A percentile compares a stretch with the other conserved stretches of the same genome.
These are phyloP conservation scores for Plantago coronopus DNA, from an alignment of 305 asterid genomes.

Conservation along the genomic window DNA sequence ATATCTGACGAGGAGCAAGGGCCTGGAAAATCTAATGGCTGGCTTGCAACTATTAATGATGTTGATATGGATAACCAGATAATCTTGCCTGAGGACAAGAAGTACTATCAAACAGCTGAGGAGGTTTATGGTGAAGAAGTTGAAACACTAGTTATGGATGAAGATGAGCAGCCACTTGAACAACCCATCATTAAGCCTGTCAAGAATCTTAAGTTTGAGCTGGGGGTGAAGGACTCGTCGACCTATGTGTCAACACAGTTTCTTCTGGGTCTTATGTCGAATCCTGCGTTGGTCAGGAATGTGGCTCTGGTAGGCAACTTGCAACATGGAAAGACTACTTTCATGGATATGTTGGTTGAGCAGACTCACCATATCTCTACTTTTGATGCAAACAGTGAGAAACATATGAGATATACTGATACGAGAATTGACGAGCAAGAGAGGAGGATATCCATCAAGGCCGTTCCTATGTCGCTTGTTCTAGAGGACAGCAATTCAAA, in stretches of 20 bases:
- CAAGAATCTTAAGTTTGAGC: conserved; percentile 84
- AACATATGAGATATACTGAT: conserved; percentile 93
- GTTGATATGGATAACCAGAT: conserved; percentile 91
- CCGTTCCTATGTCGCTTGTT: conserved; percentile 88
- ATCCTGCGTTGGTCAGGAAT: conserved; percentile 75
- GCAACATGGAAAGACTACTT: conserved; percentile 84
- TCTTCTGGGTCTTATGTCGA: conserved; percentile 91
- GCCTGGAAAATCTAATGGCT: conserved; percentile 74
- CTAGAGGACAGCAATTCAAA: conserved; percentile 91
- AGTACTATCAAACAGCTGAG: conserved; percentile 95
- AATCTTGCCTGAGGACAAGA: conserved; percentile 91
- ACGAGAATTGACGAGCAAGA: conserved; percentile 98
- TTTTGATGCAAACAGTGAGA: conserved; percentile 89
- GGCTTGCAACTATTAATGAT: conserved; percentile 67
- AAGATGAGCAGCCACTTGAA: conserved; percentile 93
- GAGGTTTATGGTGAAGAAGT: conserved; percentile 98
- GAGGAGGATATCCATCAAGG: conserved; percentile 85
- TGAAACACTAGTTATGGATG: conserved; percentile 95
- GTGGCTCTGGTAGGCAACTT: conserved; percentile 91
- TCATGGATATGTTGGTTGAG: conserved; percentile 96
- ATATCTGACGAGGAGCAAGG: conserved; percentile 67
- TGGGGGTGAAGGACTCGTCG: conserved; percentile 89
- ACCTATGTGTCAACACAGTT: conserved; percentile 91
- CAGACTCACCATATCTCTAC: conserved; percentile 96
- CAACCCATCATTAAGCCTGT: conserved; percentile 83